A percentile compares a stretch with the other conserved stretches of the same genome.
Conservation (phyloP, 345 rosid genomes). For the Hibiscus tridactylites region DNA sequence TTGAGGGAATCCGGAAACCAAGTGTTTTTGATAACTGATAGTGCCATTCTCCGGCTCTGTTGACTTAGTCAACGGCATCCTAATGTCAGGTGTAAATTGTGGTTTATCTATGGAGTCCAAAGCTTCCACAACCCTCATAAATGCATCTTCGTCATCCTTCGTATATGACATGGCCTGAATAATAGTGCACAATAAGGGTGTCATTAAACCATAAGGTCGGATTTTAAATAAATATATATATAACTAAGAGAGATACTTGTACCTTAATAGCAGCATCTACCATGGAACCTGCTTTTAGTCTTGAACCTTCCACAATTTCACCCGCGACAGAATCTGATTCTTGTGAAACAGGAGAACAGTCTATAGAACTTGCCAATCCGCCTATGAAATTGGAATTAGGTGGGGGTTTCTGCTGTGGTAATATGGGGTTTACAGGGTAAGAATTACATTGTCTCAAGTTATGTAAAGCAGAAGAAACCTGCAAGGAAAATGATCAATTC, state of each 20-base stretch:
- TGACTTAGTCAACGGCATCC: neutral
- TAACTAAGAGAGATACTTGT: neutral
- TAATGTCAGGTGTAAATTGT: neutral
- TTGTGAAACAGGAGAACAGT: conserved; percentile 29
- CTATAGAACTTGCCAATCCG: conserved; percentile 22
- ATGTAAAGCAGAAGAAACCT: conserved; percentile 48
- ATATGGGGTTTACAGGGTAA: conserved; percentile 22
- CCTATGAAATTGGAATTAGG: conserved; percentile 16
- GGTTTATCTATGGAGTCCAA: neutral
- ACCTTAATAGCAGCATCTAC: conserved; percentile 91
- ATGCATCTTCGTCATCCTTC: neutral
- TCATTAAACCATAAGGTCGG: neutral
- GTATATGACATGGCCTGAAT: neutral
- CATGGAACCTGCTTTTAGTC: conserved; percentile 63
- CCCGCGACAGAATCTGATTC: conserved; percentile 58
- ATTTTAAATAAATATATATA: neutral
- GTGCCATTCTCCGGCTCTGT: conserved; percentile 27
- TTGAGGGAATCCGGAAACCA: conserved; percentile 26
- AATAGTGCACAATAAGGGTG: neutral
- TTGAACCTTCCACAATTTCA: conserved; percentile 67
- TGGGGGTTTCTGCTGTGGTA: conserved; percentile 35
- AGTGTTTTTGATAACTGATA: conserved; percentile 25
- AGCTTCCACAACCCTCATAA: neutral
- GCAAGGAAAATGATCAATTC: conserved; percentile 20
- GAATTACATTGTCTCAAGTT: conserved; percentile 32